phyloP scores from a whole-genome alignment of 2,329 filamentous ascomycete genomes.

The Escovopsis sp. region DNA sequence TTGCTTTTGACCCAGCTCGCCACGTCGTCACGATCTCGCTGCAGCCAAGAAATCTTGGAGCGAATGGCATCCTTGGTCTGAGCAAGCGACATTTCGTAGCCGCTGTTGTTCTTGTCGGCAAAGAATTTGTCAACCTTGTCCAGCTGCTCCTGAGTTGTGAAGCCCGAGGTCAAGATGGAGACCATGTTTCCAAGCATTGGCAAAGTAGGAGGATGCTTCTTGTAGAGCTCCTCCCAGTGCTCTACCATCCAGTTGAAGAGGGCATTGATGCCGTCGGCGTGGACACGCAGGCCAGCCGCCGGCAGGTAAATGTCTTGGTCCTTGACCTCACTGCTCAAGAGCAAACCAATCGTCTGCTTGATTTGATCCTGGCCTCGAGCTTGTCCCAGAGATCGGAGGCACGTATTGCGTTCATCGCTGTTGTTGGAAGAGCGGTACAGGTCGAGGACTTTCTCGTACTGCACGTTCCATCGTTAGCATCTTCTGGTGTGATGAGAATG shows the following conservation, averaged over 20 bases:
- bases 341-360: conserved; percentile 60
- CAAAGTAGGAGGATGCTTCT: conserved; percentile 72
- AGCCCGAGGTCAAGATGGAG: conserved; percentile 65
- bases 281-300: conserved; percentile 60
- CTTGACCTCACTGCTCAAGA: conserved; percentile 71
- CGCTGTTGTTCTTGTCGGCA: conserved; percentile 60
- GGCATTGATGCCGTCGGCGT: conserved; percentile 63
- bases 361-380: conserved; percentile 68
- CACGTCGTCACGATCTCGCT: conserved; percentile 13
- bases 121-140: conserved; percentile 72
- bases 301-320: conserved; percentile 92
- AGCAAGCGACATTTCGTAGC: conserved; percentile 77
- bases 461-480: conserved; percentile 6
- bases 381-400: conserved; percentile 68
- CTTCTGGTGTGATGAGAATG: background rate
- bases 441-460: conserved; percentile 65
- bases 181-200: conserved; percentile 79
- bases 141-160: conserved; percentile 64
- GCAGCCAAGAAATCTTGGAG: conserved; percentile 44
- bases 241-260: conserved; percentile 72
- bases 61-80: conserved; percentile 75
- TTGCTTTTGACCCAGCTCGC: conserved; percentile 13
- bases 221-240: conserved; percentile 75
- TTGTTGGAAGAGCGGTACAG: conserved; percentile 60
- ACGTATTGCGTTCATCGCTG: conserved; percentile 77